Evolutionary conservation across 176 grass and related monocot species (phyloP).

Genomic region (bread wheat (Triticum aestivum)): DNA sequence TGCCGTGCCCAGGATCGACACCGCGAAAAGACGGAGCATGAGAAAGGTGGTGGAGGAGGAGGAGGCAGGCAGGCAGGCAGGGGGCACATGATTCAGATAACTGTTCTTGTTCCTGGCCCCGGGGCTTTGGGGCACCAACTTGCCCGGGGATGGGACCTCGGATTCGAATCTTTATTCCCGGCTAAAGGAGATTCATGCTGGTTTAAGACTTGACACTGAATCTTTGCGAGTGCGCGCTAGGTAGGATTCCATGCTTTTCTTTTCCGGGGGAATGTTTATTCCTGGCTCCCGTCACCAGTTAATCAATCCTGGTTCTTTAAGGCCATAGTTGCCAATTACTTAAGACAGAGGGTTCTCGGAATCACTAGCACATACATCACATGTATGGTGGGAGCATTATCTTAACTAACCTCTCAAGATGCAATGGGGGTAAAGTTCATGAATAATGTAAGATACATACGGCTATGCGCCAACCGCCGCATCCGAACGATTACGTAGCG

Average conservation of each 20-base stretch:
- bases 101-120: conserved; percentile 27
- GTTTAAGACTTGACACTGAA: conserved; percentile 46
- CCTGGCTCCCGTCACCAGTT: conserved; percentile 1
- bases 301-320: conserved; percentile 36
- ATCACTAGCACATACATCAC: conserved; percentile 34
- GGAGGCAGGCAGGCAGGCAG: not conserved
- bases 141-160: conserved; percentile 27
- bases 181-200: conserved; percentile 44
- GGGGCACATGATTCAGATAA: conserved; percentile 35
- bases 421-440: conserved; percentile 10
- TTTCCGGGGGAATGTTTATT: conserved; percentile 32
- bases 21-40: not conserved
- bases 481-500: conserved; percentile 15
- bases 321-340: conserved; percentile 19
- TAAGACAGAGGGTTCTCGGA: conserved; percentile 30
- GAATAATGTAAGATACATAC: conserved; percentile 12
- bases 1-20: not conserved
- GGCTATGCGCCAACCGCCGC: not conserved
- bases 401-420: not conserved
- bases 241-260: conserved; percentile 37
- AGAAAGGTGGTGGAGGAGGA: not conserved
- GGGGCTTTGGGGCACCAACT: conserved; percentile 30
- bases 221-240: conserved; percentile 57
- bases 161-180: conserved; percentile 30
- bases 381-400: conserved; percentile 29